phyloP scores from a whole-genome alignment of 169 alveolate genomes.

The Cytauxzoon felis region DNA sequence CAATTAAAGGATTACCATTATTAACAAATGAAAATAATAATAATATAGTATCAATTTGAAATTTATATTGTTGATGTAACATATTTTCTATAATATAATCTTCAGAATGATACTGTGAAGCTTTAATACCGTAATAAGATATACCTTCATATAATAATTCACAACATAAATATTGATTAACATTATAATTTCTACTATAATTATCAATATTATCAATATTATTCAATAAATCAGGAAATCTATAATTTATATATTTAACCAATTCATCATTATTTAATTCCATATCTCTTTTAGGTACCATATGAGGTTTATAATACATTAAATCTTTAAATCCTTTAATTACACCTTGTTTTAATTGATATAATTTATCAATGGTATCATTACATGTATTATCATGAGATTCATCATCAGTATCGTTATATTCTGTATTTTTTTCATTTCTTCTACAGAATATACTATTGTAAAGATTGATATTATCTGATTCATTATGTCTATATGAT shows the following conservation, averaged over 20 bases:
- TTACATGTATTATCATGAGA: conserved; percentile 21
- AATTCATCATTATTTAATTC: conserved; percentile 8
- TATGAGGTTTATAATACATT: conserved; percentile 31
- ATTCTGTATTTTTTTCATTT: not conserved
- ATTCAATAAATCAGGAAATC: conserved; percentile 12
- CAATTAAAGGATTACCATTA: not conserved
- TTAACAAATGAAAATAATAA: conserved; percentile 20
- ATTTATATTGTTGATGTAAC: conserved; percentile 38
- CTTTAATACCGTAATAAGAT: conserved; percentile 32
- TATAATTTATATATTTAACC: conserved; percentile 14
- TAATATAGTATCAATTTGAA: conserved; percentile 24
- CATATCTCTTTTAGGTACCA: conserved; percentile 21
- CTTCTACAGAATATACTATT: not conserved
- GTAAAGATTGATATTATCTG: not conserved
- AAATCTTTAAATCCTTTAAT: conserved; percentile 16
- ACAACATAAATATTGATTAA: conserved; percentile 51
- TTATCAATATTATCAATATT: conserved; percentile 42
- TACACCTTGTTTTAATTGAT: not conserved
- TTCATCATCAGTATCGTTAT: not conserved
- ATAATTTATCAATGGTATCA: conserved; percentile 9
- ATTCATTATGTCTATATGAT: not conserved
- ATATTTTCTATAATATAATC: conserved; percentile 31
- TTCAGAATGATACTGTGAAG: conserved; percentile 43
- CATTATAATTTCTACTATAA: conserved; percentile 36
- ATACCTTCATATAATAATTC: conserved; percentile 53